Evolutionary conservation across 768 basidiomycete species (phyloP).

Genomic region (Coprinopsis sp.): DNA sequence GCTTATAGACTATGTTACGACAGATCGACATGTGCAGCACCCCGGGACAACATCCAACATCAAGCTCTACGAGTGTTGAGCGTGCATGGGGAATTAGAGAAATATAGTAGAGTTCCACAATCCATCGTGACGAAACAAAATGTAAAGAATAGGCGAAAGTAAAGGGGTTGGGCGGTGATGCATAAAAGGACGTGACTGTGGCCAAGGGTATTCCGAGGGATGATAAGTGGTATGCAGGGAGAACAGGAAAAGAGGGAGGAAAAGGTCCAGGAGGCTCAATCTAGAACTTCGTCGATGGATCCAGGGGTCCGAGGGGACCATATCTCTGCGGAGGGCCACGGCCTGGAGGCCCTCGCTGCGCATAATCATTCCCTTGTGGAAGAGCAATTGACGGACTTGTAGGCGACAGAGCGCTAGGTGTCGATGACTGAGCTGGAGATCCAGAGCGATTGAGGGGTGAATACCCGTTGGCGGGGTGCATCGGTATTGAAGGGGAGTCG

Average conservation of each 20-base stretch:
- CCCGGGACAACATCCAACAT: conserved; percentile 15
- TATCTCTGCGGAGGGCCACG: conserved; percentile 36
- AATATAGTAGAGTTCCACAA: conserved; percentile 25
- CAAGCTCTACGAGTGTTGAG: conserved; percentile 9
- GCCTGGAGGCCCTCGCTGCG: conserved; percentile 8
- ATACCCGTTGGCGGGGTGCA: conserved; percentile 48
- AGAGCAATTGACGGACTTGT: conserved; percentile 33
- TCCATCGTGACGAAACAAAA: conserved; percentile 27
- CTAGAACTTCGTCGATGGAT: conserved; percentile 52
- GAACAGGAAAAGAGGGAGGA: conserved; percentile 19
- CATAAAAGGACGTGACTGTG: conserved; percentile 27
- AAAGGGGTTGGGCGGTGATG: conserved; percentile 17
- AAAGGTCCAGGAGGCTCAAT: conserved; percentile 14
- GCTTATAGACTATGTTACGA: conserved; percentile 15
- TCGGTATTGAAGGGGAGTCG: conserved; percentile 41
- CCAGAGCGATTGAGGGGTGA: conserved; percentile 48
- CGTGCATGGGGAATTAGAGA: conserved; percentile 30
- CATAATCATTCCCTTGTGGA: conserved; percentile 8
- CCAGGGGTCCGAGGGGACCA: conserved; percentile 57
- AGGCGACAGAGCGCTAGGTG: conserved; percentile 35
- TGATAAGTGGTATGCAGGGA: conserved; percentile 20
- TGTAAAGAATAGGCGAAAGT: conserved; percentile 13
- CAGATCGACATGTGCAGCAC: conserved; percentile 11
- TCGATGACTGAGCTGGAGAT: conserved; percentile 34
- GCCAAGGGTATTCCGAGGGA: conserved; percentile 38